Evolutionary conservation across 83 land plant species (phyloP), one percentile per base, ranked within the genome.

Genomic region (Diphasiastrum complanatum): DNA sequence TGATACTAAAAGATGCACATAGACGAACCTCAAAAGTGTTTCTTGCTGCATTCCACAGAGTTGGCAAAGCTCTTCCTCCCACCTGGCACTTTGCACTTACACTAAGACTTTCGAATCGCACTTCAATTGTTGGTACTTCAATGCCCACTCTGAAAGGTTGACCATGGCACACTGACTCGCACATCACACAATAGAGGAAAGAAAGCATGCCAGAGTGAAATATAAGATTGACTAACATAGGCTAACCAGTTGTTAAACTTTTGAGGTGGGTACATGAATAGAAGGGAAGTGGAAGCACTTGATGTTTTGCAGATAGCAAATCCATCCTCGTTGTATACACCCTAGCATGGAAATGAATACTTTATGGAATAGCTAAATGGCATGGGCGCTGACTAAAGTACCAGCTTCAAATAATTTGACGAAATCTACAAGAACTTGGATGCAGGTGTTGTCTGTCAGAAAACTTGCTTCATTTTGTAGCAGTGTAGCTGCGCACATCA

Each of bases 71-170:
- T 55, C 59, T 55, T 25, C 19, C 35, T 27, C 59, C 59, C 0
- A 55, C 35, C 30, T 20, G 14, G 34, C 59, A 55, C 31, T 55
- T 27, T 30, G 59, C 59, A 27, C 31, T 27, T 14, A 55, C 19
- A 24, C n/a, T 55, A 31, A 55, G 28, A 32, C 31, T 55, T 27
- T 55, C 59, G 34, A 27, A 55, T 24, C 59, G 30, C 0, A 55
- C 59, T 30, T 55, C 59, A 12, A 30, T 32, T 11, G 59, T 55
- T 24, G 59, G 59, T 35, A 55, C n/a, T 18, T 55, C 59, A 30
- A 55, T 55, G 6, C 59, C 59, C 34, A 55, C 59, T 32, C 59
- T 55, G n/a, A n/a, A n/a, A n/a, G n/a, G n/a, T n/a, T n/a, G n/a
- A n/a, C n/a, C n/a, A n/a, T n/a, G n/a, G n/a, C n/a, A n/a, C n/a